Percentiles rank a stretch among this genome's conserved stretches.
Conservation (phyloP, 139 green algal genomes). For the Chlorella sp. region DNA sequence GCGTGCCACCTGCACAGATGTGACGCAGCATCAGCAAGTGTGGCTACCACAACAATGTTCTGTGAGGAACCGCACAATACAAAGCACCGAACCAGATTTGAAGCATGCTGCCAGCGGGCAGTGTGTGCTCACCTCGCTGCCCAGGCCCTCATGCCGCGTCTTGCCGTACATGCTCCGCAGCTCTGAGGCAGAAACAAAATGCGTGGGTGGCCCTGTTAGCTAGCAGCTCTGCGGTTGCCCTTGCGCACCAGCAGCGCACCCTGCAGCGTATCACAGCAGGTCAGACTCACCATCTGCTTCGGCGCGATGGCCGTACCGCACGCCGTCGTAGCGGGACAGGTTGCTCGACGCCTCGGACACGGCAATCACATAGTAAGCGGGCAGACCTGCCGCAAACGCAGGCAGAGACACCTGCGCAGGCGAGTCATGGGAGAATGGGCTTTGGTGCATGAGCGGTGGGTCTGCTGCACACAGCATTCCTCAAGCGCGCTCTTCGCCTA, state of each 20-base stretch:
- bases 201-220: too few relatives aligned
- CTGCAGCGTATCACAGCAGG: background rate
- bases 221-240: too few relatives aligned
- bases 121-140: slow-evolving; percentile 44
- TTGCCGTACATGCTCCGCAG: slow-evolving; percentile 71
- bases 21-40: too few relatives aligned
- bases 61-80: background rate
- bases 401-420: slow-evolving; percentile 74
- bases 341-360: slow-evolving; percentile 95
- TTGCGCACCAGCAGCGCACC: too few relatives aligned
- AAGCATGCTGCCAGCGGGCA: too few relatives aligned
- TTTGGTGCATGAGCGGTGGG: too few relatives aligned
- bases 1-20: slow-evolving; percentile 83
- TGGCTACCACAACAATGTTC: too few relatives aligned
- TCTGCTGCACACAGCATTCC: too few relatives aligned
- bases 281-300: slow-evolving; percentile 32
- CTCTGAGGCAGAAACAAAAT: slow-evolving; percentile 25
- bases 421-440: too few relatives aligned
- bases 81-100: too few relatives aligned
- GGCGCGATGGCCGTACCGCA: slow-evolving; percentile 83
- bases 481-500: too few relatives aligned
- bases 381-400: slow-evolving; percentile 80
- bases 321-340: slow-evolving; percentile 95
- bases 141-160: slow-evolving; percentile 74
- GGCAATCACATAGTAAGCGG: slow-evolving; percentile 98